phyloP scores from a whole-genome alignment of 345 rosid species.

The Syzygium aqueum region DNA sequence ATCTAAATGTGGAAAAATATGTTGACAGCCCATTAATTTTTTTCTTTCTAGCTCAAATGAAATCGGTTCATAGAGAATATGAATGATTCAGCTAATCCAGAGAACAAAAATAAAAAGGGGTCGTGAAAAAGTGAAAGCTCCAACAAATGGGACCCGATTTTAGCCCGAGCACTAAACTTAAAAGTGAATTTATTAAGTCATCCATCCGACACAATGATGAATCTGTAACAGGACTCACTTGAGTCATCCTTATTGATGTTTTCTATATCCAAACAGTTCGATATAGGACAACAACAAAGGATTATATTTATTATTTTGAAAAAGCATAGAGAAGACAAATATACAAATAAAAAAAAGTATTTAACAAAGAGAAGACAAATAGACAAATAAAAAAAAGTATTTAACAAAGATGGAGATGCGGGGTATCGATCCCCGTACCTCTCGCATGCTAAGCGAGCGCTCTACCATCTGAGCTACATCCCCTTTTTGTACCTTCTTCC shows the following conservation, averaged over 20 bases:
- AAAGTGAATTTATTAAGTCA: neutral
- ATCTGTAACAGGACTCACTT: neutral
- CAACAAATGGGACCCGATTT: neutral
- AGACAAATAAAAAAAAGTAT: too few species aligned
- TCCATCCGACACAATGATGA: neutral
- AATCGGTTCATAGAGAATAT: neutral
- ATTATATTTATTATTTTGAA: neutral
- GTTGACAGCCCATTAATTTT: neutral
- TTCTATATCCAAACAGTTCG: too few species aligned
- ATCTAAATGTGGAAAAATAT: neutral
- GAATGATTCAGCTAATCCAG: neutral
- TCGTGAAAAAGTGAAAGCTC: fast-evolving
- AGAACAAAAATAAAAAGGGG: neutral
- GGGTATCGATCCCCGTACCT: slow-evolving; percentile 52
- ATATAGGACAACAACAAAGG: neutral
- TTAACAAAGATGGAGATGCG: slow-evolving; percentile 22
- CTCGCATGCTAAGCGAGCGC: slow-evolving; percentile 70
- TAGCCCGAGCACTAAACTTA: too few species aligned
- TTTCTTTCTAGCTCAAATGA: fast-evolving
- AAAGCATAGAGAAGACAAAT: neutral
- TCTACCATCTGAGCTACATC: slow-evolving; percentile 79
- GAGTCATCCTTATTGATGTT: neutral
- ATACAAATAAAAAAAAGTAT: too few species aligned
- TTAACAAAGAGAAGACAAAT: neutral
- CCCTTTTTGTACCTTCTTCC: neutral